Evolutionary conservation across 768 basidiomycete species (phyloP), one percentile per base, ranked within the genome.

Genomic region (Panus rudis): DNA sequence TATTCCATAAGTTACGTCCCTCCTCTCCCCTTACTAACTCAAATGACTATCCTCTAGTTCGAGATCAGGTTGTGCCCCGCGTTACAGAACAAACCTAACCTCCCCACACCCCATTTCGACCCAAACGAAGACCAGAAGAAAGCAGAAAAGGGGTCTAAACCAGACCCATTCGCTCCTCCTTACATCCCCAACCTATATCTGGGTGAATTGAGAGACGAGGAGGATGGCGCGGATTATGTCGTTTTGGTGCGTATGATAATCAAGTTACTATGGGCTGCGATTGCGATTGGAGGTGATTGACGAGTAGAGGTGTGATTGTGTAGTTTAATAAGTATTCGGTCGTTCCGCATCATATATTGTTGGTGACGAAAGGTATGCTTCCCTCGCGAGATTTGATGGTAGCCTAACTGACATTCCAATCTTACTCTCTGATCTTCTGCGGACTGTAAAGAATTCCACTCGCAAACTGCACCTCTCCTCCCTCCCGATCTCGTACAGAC

Each of bases 251-350:
- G 78, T 59, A n/a, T 10, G 34, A 1, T n/a, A n/a, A n/a, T n/a
- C n/a, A n/a, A n/a, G n/a, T n/a, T n/a, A n/a, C n/a, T 30, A 19
- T 25, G 22, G 30, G 14, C 8, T 25, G 22, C 27, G 26, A 17
- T 38, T 17, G 14, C 21, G 13, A 13, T 19, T 26, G 28, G 27
- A 12, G 4, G 23, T 45, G 43, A 16, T 12, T 17, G 17, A 27
- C 12, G 7, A 13, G 26, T 27, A 10, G 16, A 4, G 22, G 13
- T 27, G 5, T 3, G 19, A 16, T 31, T 24, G 10, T 41, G 32
- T 50, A 92, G 88, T 64, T 92, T 55, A 92, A 92, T 64, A 92
- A 90, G 64, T 94, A 76, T 62, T 81, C 89, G 24, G 76, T 96
- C 16, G 75, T 88, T 7, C 84, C 83, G 0, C 70, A 80, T 34